Evolutionary conservation across 2,329 filamentous ascomycete genomes (phyloP).

Genomic region (Aspergillus thermomutatus): DNA sequence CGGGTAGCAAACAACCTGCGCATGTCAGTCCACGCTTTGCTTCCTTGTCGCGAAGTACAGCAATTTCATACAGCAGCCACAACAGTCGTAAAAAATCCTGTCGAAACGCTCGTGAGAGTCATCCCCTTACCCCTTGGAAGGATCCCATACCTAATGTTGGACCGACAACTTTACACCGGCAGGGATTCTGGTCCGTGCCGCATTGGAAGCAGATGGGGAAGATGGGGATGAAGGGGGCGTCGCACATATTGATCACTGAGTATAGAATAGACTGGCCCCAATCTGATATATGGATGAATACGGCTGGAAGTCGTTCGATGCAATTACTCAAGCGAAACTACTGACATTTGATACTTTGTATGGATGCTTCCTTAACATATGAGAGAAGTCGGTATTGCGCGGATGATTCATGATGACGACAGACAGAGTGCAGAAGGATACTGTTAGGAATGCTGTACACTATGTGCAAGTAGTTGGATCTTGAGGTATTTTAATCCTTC

Average conservation of each 20-base stretch:
- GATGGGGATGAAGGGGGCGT: conserved; percentile 44
- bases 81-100: conserved; percentile 47
- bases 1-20: conserved; percentile 53
- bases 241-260: conserved; percentile 28
- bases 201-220: conserved; percentile 55
- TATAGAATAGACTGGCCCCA: background rate
- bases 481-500: background rate
- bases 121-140: background rate
- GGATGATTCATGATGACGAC: conserved; percentile 22
- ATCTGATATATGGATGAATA: background rate
- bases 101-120: background rate
- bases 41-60: background rate
- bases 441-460: background rate
- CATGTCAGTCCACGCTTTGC: background rate
- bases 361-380: background rate
- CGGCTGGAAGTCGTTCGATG: background rate
- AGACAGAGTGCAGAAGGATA: background rate
- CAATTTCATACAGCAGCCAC: conserved; percentile 48
- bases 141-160: conserved; percentile 47
- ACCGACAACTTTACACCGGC: conserved; percentile 55
- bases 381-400: background rate
- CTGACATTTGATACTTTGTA: background rate
- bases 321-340: background rate
- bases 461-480: background rate
- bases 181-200: conserved; percentile 56